Conservation (phyloP, 1,284 basidiomycete genomes). For the Leccinum pachyderme region DNA sequence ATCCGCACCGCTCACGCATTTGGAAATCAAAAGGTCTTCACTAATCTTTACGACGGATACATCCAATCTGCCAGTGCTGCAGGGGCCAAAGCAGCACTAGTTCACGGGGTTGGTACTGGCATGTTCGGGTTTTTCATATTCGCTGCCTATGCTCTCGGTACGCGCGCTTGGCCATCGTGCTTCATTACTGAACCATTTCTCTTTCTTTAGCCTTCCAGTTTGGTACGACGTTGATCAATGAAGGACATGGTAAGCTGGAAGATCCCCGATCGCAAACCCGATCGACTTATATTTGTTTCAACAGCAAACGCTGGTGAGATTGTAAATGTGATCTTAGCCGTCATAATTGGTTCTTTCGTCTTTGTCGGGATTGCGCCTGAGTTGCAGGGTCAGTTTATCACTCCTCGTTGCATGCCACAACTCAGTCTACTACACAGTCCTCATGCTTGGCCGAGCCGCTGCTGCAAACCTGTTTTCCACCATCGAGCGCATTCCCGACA, state of each 20-base stretch:
- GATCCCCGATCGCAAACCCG: constrained; percentile 20
- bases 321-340: constrained; percentile 82
- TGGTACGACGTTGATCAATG: constrained; percentile 80
- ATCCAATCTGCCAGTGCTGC: constrained; percentile 57
- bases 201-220: not conserved
- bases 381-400: not conserved
- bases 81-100: constrained; percentile 66
- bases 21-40: constrained; percentile 65
- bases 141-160: constrained; percentile 63
- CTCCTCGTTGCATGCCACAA: not conserved
- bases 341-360: constrained; percentile 81
- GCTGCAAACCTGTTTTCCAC: not conserved
- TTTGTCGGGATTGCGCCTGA: not conserved
- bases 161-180: not conserved
- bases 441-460: not conserved
- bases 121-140: constrained; percentile 85
- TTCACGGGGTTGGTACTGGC: constrained; percentile 68
- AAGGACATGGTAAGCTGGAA: constrained; percentile 45
- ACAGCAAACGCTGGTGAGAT: constrained; percentile 65
- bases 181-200: not conserved
- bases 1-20: constrained; percentile 92
- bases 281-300: not conserved
- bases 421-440: not conserved
- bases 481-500: not conserved
- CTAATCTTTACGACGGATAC: constrained; percentile 41